Evolutionary conservation across 805 yeast species (phyloP).

Genomic region (Yarrowia sp.): DNA sequence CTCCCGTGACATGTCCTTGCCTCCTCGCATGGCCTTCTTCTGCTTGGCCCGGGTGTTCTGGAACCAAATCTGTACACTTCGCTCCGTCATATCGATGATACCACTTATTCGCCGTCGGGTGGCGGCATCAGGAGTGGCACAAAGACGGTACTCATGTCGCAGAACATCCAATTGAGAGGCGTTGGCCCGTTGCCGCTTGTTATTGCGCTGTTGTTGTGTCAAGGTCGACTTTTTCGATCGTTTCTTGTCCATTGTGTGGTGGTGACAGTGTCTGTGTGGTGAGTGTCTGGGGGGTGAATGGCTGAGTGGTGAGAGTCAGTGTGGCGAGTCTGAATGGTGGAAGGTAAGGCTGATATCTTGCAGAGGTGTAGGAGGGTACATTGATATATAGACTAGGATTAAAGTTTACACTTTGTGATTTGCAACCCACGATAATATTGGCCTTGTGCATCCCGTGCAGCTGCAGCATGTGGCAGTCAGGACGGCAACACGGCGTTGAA

Average conservation of each 20-base stretch:
- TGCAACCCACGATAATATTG: slow-evolving; percentile 3
- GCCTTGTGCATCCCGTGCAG: not conserved
- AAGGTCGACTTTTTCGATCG: slow-evolving; percentile 29
- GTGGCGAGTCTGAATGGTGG: not conserved
- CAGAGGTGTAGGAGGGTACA: not conserved
- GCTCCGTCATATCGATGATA: slow-evolving; percentile 76
- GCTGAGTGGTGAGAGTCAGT: not conserved
- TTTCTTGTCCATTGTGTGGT: slow-evolving; percentile 11
- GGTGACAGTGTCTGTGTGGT: not conserved
- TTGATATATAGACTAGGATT: slow-evolving; percentile 21
- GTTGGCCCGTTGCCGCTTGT: slow-evolving; percentile 67
- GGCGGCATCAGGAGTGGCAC: slow-evolving; percentile 61
- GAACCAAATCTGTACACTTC: slow-evolving; percentile 90
- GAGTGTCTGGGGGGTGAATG: not conserved
- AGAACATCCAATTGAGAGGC: slow-evolving; percentile 73
- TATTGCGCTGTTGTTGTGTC: slow-evolving; percentile 41
- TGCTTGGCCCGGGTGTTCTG: slow-evolving; percentile 65
- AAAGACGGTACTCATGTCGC: slow-evolving; percentile 63
- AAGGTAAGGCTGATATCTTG: not conserved
- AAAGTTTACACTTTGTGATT: slow-evolving; percentile 2
- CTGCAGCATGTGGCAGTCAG: not conserved
- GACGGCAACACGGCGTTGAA: not conserved
- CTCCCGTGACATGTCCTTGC: not conserved
- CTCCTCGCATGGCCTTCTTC: slow-evolving; percentile 27
- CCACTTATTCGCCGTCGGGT: slow-evolving; percentile 51